Evolutionary conservation across 768 basidiomycete species (phyloP).

Genomic region (Mycena alexandri): DNA sequence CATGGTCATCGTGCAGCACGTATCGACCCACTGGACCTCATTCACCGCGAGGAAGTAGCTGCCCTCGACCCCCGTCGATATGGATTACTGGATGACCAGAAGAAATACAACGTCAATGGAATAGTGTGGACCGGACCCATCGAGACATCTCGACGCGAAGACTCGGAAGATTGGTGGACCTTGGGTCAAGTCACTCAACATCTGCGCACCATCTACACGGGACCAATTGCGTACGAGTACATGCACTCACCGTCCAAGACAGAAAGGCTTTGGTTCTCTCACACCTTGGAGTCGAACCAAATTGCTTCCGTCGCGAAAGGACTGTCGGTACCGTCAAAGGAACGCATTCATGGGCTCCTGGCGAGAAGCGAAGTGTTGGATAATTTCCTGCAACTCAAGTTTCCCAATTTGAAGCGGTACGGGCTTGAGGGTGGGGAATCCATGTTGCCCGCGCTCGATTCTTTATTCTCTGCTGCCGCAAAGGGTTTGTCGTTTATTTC

Average conservation of each 20-base stretch:
- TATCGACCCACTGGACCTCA: constrained; percentile 90
- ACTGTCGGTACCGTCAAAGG: constrained; percentile 54
- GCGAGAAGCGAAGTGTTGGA: constrained; percentile 86
- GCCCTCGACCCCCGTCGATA: constrained; percentile 85
- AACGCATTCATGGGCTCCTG: constrained; percentile 75
- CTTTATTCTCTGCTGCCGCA: constrained; percentile 77
- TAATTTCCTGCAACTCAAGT: constrained; percentile 87
- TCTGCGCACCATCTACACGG: constrained; percentile 82
- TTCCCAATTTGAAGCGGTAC: constrained; percentile 90
- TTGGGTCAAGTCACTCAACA: constrained; percentile 78
- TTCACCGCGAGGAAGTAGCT: constrained; percentile 83
- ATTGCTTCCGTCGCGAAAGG: constrained; percentile 51
- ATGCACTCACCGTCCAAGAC: constrained; percentile 91
- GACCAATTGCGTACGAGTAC: constrained; percentile 91
- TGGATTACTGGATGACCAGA: constrained; percentile 67
- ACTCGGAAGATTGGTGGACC: constrained; percentile 67
- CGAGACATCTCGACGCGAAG: constrained; percentile 39
- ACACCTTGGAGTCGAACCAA: constrained; percentile 78
- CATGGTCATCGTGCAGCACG: constrained; percentile 88
- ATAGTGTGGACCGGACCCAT: constrained; percentile 81
- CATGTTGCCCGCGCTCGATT: constrained; percentile 90
- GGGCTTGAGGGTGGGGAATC: constrained; percentile 95
- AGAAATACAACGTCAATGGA: constrained; percentile 80
- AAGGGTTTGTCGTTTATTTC: constrained; percentile 52
- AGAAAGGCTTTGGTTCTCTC: constrained; percentile 85